Evolutionary conservation across 495 filamentous ascomycete genomes (phyloP).

Genomic region (Hyaloscypha finlandica): DNA sequence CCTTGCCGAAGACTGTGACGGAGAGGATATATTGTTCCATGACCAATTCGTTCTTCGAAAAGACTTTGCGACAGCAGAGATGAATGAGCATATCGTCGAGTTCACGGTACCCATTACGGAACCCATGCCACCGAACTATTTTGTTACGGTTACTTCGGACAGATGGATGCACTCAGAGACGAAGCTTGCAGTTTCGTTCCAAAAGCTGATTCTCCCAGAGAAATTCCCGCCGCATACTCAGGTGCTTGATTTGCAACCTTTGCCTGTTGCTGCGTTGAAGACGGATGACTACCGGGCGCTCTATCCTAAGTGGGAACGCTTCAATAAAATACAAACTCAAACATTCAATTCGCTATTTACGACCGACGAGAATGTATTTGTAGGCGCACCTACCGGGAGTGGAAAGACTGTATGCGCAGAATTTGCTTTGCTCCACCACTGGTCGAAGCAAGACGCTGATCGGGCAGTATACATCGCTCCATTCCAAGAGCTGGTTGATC

Average conservation of each 20-base stretch:
- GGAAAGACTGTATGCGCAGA: slow-evolving; percentile 98
- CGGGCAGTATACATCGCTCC: slow-evolving; percentile 94
- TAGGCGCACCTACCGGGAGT: slow-evolving; percentile 87
- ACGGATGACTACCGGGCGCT: slow-evolving; percentile 76
- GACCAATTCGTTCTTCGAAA: slow-evolving; percentile 91
- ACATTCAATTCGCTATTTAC: slow-evolving; percentile 91
- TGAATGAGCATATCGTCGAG: slow-evolving; percentile 95
- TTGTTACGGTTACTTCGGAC: slow-evolving; percentile 91
- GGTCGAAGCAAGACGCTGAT: slow-evolving; percentile 70
- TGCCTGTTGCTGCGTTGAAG: slow-evolving; percentile 87
- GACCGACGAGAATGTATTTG: slow-evolving; percentile 88
- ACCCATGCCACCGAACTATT: slow-evolving; percentile 98
- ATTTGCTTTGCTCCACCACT: slow-evolving; percentile 87
- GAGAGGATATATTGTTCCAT: slow-evolving; percentile 93
- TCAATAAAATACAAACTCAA: slow-evolving; percentile 98
- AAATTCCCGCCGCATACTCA: slow-evolving; percentile 94
- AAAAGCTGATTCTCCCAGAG: slow-evolving; percentile 90
- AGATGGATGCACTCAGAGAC: slow-evolving; percentile 98
- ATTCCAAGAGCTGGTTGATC: slow-evolving; percentile 91
- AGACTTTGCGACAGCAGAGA: slow-evolving; percentile 73
- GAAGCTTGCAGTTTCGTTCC: slow-evolving; percentile 89
- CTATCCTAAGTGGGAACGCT: slow-evolving; percentile 83
- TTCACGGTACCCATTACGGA: slow-evolving; percentile 97
- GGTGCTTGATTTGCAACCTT: slow-evolving; percentile 84
- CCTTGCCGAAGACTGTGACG: slow-evolving; percentile 94